Percentiles rank a stretch among this genome's conserved stretches.
Evolutionary conservation across 2,329 filamentous ascomycete species (phyloP).

Genomic region (Diaporthe nobilis): DNA sequence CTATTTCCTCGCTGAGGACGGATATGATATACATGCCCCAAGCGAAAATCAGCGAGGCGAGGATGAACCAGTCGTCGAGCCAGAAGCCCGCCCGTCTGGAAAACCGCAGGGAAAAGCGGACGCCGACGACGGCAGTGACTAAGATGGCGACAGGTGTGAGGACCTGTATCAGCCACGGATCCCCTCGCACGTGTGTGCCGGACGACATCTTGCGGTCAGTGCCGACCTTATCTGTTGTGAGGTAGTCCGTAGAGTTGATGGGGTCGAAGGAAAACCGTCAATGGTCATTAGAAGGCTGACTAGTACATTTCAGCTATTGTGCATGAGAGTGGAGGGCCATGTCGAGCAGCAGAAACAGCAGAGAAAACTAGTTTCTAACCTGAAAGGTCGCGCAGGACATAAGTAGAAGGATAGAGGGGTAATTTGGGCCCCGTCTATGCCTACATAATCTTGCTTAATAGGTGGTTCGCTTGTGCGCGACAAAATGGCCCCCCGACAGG

Average conservation of each 20-base stretch:
- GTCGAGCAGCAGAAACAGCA: background rate
- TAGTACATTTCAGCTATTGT: background rate
- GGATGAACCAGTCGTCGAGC: slow-evolving; percentile 30
- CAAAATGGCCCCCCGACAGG: background rate
- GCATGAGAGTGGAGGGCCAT: too few relatives aligned
- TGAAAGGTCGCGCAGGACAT: background rate
- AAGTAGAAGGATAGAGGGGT: background rate
- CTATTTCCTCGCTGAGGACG: background rate
- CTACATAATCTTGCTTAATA: background rate
- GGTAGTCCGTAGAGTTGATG: background rate
- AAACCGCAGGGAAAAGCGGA: background rate
- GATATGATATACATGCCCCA: slow-evolving; percentile 2
- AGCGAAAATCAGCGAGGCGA: background rate
- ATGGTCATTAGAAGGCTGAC: background rate
- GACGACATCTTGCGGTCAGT: background rate
- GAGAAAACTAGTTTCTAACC: background rate
- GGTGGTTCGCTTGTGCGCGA: background rate
- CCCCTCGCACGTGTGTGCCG: background rate
- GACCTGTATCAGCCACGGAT: slow-evolving; percentile 10
- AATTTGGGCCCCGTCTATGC: too few relatives aligned
- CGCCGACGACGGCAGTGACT: slow-evolving; percentile 4
- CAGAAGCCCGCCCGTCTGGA: background rate
- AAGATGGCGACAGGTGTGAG: background rate
- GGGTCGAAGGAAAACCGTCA: background rate
- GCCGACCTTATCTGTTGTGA: too few relatives aligned